These are phyloP conservation scores for Teratosphaeria epicoccoides DNA, from an alignment of 2,329 filamentous ascomycete genomes.

Conservation along the genomic window DNA sequence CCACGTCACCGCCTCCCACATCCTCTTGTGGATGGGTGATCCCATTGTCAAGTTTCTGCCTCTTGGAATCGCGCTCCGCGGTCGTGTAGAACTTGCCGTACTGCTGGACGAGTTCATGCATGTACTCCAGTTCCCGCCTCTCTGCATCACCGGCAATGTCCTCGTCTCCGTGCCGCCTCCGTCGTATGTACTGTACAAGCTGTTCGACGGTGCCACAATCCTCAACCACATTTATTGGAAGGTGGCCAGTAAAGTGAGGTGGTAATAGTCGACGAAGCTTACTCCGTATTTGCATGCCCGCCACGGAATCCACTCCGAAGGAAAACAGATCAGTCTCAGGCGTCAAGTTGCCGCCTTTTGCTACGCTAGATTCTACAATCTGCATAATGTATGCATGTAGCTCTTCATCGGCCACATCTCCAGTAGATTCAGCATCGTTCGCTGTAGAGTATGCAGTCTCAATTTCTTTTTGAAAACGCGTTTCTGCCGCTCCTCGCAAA, in stretches of 20 bases:
- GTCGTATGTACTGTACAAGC: slow-evolving; percentile 29
- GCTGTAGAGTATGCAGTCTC: slow-evolving; percentile 33
- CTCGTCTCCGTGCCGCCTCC: slow-evolving; percentile 28
- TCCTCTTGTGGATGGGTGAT: not conserved
- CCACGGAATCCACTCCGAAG: slow-evolving; percentile 51
- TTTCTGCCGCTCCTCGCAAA: slow-evolving; percentile 42
- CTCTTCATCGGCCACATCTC: slow-evolving; percentile 22
- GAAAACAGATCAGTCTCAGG: slow-evolving; percentile 44
- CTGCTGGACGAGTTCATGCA: slow-evolving; percentile 38
- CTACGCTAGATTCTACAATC: slow-evolving; percentile 13
- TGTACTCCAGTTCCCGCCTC: slow-evolving; percentile 31
- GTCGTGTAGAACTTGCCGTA: slow-evolving; percentile 33
- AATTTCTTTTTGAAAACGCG: slow-evolving; percentile 39
- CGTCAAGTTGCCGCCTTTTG: slow-evolving; percentile 11
- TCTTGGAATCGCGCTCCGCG: not conserved
- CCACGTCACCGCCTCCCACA: slow-evolving; percentile 8
- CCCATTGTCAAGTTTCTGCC: slow-evolving; percentile 4
- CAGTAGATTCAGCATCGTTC: not conserved
- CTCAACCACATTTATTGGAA: slow-evolving; percentile 51
- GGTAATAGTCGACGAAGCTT: slow-evolving; percentile 29
- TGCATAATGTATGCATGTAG: slow-evolving; percentile 25
- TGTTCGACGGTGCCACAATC: slow-evolving; percentile 45
- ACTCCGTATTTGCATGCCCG: slow-evolving; percentile 43
- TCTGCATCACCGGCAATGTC: slow-evolving; percentile 12
- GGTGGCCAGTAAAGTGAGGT: slow-evolving; percentile 15